Base-by-base conservation (phyloP, 1,139 yeast species). In the Geotrichum klebahnii region DNA sequence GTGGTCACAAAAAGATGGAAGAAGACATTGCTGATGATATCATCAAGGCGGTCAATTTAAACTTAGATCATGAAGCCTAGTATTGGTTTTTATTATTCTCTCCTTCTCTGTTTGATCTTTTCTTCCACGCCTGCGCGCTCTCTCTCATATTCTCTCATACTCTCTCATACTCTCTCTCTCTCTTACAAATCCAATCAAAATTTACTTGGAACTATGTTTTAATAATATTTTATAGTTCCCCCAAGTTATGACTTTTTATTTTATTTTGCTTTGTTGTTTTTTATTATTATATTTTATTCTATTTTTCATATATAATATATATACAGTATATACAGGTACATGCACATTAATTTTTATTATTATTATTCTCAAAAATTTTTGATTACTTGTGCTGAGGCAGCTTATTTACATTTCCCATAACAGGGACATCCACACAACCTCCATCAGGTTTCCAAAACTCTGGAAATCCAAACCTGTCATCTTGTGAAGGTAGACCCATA, bases 401-500 rank as follows among this genome's bases (percentile, higher is more conserved):
- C 33, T 52, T 52, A 36, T 52, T 52, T 10, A 52, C 54, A 45
- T 32, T 29, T 3, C 54, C 54, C 54, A 52, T 52, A 16, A 52
- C 54, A 2, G 54, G 54, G 14, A 52, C 54, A n/a, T 52, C 48
- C 19, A 23, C 32, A 33, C 54, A 52, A 9, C 52, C 54, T 6
- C 54, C 54, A 17, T 34, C 31, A 16, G 49, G 51, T 17, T 49
- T 77, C 97, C 96, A 89, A 72, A 83, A 89, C 22, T 67, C 68
- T 1, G 88, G 88, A 36, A 76, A 75, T 51, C 74, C 78, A 59
- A 88, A 82, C 53, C 90, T 72, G 5, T 79, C 73, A 20, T 59
- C 61, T 29, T 60, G 63, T 1, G 54, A 52, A n/a, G 53, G 49
- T 34, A 83, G 77, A 0, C 79, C 75, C 33, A 80, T 78, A 10